A percentile compares a stretch with the other conserved stretches of the same genome.
phyloP scores from a whole-genome alignment of 2,329 filamentous ascomycete genomes.

The Clonostachys rosea region DNA sequence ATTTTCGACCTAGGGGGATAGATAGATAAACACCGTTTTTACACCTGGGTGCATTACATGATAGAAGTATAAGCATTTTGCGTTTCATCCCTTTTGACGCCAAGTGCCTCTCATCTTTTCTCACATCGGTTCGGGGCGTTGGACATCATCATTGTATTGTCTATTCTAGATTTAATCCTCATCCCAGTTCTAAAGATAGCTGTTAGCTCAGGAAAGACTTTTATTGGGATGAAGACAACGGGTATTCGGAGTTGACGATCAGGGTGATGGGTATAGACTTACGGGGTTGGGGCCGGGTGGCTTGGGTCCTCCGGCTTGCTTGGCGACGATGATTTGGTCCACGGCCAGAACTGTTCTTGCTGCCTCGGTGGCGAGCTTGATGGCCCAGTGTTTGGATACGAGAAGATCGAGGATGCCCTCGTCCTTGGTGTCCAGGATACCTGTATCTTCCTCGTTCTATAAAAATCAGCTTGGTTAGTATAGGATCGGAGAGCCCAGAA shows the following conservation, averaged over 20 bases:
- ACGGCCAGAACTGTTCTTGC: constrained; percentile 92
- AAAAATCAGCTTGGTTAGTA: constrained; percentile 9
- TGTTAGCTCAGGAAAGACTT: constrained; percentile 18
- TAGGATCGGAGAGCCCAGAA: not conserved
- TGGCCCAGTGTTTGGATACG: constrained; percentile 91
- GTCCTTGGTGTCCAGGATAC: constrained; percentile 79
- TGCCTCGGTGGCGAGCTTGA: constrained; percentile 92
- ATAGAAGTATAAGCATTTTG: too few species aligned
- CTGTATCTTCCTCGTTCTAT: constrained; percentile 71
- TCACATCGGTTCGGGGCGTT: too few species aligned
- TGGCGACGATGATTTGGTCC: constrained; percentile 97
- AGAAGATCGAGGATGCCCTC: constrained; percentile 90
- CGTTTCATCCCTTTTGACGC: too few species aligned
- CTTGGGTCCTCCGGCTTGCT: constrained; percentile 96
- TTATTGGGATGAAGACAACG: not conserved
- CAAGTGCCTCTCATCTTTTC: too few species aligned
- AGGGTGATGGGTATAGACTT: constrained; percentile 15
- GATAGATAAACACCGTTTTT: too few species aligned
- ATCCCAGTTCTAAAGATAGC: constrained; percentile 49
- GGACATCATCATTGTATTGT: not conserved
- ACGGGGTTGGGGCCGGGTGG: constrained; percentile 87
- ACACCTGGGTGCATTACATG: too few species aligned
- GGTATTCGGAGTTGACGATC: not conserved
- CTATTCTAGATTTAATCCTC: constrained; percentile 41
- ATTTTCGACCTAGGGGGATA: too few species aligned